Conservation (phyloP, 2,329 filamentous ascomycete species). For the Aspergillus calidoustus region DNA sequence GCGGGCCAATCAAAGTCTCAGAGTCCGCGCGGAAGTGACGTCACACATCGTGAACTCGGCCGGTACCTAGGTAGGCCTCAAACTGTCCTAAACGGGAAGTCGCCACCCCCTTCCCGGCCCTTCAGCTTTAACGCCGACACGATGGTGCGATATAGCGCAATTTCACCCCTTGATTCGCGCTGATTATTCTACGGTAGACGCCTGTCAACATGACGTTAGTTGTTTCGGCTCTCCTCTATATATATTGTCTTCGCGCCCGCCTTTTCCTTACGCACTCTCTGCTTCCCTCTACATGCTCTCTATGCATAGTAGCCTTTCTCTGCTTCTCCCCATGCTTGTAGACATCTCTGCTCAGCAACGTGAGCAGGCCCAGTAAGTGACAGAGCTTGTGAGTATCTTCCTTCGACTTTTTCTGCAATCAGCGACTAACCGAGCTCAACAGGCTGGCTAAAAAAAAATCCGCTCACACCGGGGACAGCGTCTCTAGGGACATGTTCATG, state of each 20-base stretch:
- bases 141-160: neutral
- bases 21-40: neutral
- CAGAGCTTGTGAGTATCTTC: constrained; percentile 23
- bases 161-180: neutral
- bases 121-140: neutral
- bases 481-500: too few species aligned
- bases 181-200: neutral
- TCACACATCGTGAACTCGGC: neutral
- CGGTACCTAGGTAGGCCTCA: neutral
- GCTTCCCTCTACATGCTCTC: neutral
- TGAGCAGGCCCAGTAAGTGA: constrained; percentile 14
- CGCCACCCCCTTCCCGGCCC: neutral
- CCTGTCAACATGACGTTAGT: neutral
- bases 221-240: neutral
- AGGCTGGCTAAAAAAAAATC: constrained; percentile 26
- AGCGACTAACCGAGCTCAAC: neutral
- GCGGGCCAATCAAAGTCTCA: too few species aligned
- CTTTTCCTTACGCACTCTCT: neutral
- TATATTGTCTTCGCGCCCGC: neutral
- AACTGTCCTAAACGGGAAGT: neutral
- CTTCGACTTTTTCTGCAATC: neutral
- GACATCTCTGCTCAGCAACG: neutral
- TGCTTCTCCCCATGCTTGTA: neutral
- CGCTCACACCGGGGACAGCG: too few species aligned
- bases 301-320: neutral